A percentile compares a stretch with the other conserved stretches of the same genome.
Conservation (phyloP, 495 filamentous ascomycete species). For the Jackrogersella multiformis region DNA sequence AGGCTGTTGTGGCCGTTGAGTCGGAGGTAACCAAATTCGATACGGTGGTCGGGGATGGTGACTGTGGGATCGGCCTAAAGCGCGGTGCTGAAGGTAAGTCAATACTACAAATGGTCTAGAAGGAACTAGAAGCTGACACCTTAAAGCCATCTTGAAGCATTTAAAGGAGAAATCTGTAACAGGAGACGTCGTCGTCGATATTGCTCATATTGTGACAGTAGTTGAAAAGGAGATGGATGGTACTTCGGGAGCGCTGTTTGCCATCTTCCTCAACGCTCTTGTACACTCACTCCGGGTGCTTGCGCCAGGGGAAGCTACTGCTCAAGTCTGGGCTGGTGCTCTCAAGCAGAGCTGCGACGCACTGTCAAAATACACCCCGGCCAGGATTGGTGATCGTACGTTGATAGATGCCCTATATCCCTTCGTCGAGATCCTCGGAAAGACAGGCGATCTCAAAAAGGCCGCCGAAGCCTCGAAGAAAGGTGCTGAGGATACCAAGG, state of each 20-base stretch:
- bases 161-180: constrained; percentile 64
- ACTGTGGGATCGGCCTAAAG: constrained; percentile 91
- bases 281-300: constrained; percentile 75
- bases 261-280: constrained; percentile 94
- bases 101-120: background rate
- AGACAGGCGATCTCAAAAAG: constrained; percentile 68
- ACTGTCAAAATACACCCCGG: constrained; percentile 86
- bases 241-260: constrained; percentile 92
- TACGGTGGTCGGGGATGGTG: constrained; percentile 92
- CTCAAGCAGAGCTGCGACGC: constrained; percentile 74
- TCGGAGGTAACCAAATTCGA: constrained; percentile 88
- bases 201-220: constrained; percentile 79
- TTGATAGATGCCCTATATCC: constrained; percentile 90
- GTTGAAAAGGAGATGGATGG: constrained; percentile 96
- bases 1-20: constrained; percentile 78
- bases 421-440: constrained; percentile 76
- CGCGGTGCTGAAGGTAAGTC: constrained; percentile 82
- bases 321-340: constrained; percentile 78
- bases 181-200: constrained; percentile 74
- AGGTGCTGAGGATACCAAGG: constrained; percentile 84
- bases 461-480: constrained; percentile 79
- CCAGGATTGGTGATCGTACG: constrained; percentile 87
- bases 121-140: constrained; percentile 1
- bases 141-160: constrained; percentile 71
- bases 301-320: constrained; percentile 52